Percentiles rank a stretch among this genome's conserved stretches.
Evolutionary conservation across 2,329 filamentous ascomycete species (phyloP).

Genomic region (Ophiosphaerella herpotricha): DNA sequence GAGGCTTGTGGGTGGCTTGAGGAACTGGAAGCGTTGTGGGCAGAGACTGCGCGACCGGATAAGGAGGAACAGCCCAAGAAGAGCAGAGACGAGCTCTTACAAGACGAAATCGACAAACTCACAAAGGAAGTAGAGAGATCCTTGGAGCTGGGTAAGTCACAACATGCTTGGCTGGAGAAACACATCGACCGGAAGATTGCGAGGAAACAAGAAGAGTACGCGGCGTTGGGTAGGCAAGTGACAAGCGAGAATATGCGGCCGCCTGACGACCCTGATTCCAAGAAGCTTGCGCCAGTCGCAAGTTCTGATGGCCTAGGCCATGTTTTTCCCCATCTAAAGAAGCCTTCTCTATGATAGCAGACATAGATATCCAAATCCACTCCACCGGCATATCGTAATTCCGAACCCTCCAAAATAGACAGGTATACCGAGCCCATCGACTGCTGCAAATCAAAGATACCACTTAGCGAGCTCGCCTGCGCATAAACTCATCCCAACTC

Average conservation of each 20-base stretch:
- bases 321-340: slow-evolving; percentile 38
- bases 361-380: background rate
- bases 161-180: slow-evolving; percentile 42
- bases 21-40: slow-evolving; percentile 80
- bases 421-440: background rate
- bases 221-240: background rate
- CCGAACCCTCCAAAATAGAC: background rate
- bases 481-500: too few relatives aligned
- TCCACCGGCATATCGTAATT: background rate
- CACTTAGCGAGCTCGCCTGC: too few relatives aligned
- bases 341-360: slow-evolving; percentile 51
- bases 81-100: slow-evolving; percentile 60
- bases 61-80: slow-evolving; percentile 47
- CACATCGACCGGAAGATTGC: slow-evolving; percentile 38
- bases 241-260: slow-evolving; percentile 3
- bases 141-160: slow-evolving; percentile 42
- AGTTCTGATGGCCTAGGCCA: slow-evolving; percentile 24
- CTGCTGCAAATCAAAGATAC: background rate
- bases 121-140: slow-evolving; percentile 63
- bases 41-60: slow-evolving; percentile 56
- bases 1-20: slow-evolving; percentile 81
- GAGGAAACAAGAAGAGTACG: slow-evolving; percentile 15
- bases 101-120: slow-evolving; percentile 63
- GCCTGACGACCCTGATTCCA: slow-evolving; percentile 8
- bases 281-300: slow-evolving; percentile 9